Conservation (phyloP, 2,329 filamentous ascomycete species). For the Cladophialophora psammophila region DNA sequence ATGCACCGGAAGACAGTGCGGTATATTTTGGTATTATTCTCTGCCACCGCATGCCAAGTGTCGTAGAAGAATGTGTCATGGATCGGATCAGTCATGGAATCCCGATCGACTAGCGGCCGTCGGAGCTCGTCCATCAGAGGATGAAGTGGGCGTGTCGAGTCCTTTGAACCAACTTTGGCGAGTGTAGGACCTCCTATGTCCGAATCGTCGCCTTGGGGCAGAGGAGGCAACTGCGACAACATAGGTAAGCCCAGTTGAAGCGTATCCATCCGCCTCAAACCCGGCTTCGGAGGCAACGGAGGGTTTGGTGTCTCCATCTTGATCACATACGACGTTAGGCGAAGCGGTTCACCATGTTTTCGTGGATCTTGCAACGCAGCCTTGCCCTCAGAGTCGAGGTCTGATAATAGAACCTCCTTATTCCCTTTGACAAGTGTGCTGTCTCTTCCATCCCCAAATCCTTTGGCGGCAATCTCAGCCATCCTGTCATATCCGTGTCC, state of each 20-base stretch:
- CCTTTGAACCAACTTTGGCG: slow-evolving; percentile 61
- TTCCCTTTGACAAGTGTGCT: slow-evolving; percentile 69
- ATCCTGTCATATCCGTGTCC: slow-evolving; percentile 80
- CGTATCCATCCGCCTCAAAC: slow-evolving; percentile 66
- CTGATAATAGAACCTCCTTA: slow-evolving; percentile 74
- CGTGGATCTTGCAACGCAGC: slow-evolving; percentile 64
- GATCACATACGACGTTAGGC: slow-evolving; percentile 37
- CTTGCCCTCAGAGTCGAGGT: slow-evolving; percentile 69
- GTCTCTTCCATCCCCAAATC: slow-evolving; percentile 71
- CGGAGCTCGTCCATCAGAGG: slow-evolving; percentile 70
- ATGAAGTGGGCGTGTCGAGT: slow-evolving; percentile 61
- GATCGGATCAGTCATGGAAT: slow-evolving; percentile 94
- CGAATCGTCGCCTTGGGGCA: slow-evolving; percentile 76
- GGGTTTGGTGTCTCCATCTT: slow-evolving; percentile 53
- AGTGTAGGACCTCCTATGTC: slow-evolving; percentile 80
- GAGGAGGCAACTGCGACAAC: slow-evolving; percentile 72
- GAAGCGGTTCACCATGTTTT: slow-evolving; percentile 49
- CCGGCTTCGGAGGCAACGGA: slow-evolving; percentile 65
- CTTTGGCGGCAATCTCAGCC: slow-evolving; percentile 68
- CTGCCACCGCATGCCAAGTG: slow-evolving; percentile 84
- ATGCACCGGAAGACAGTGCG: slow-evolving; percentile 94
- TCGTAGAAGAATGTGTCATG: slow-evolving; percentile 83
- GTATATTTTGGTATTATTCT: slow-evolving; percentile 95
- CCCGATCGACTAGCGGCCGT: slow-evolving; percentile 76
- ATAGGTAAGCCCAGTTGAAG: slow-evolving; percentile 72